These are phyloP conservation scores for Thielaviopsis euricoi DNA, from an alignment of 2,329 filamentous ascomycete species.

Conservation along the genomic window DNA sequence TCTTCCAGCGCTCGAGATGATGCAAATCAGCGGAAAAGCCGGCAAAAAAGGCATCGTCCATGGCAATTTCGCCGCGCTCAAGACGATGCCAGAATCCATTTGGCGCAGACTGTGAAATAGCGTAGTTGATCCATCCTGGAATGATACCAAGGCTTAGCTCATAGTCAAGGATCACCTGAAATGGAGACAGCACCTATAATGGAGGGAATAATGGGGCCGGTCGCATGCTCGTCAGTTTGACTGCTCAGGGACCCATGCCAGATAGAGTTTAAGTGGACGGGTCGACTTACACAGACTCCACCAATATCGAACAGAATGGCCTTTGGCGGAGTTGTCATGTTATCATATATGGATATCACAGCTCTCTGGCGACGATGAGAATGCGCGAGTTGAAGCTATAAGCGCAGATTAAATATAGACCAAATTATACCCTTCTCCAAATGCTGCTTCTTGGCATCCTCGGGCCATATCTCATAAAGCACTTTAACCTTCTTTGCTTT, in stretches of 20 bases:
- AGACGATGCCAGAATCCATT: constrained; percentile 76
- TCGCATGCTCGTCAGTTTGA: constrained; percentile 10
- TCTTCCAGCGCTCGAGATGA: constrained; percentile 48
- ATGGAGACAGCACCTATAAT: constrained; percentile 62
- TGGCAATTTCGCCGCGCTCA: constrained; percentile 64
- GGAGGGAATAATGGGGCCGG: constrained; percentile 5
- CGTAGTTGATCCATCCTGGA: constrained; percentile 78
- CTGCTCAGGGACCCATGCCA: neutral
- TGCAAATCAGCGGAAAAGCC: constrained; percentile 63
- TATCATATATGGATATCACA: too few relatives aligned
- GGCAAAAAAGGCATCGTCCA: constrained; percentile 60
- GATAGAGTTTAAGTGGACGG: neutral
- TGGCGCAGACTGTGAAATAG: constrained; percentile 63
- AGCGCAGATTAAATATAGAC: too few relatives aligned
- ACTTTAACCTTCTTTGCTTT: too few relatives aligned
- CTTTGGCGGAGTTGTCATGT: neutral
- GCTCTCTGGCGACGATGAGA: too few relatives aligned
- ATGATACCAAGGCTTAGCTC: constrained; percentile 63
- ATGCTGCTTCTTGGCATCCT: too few relatives aligned
- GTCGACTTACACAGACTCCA: constrained; percentile 79
- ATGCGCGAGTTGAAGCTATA: too few relatives aligned
- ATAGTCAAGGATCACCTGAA: constrained; percentile 86
- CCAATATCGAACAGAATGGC: constrained; percentile 89
- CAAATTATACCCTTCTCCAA: too few relatives aligned
- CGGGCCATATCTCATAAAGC: too few relatives aligned